Evolutionary conservation across 73 alveolate genomes (phyloP), one percentile per base, ranked within the genome.

Genomic region (Paramecium caudatum): DNA sequence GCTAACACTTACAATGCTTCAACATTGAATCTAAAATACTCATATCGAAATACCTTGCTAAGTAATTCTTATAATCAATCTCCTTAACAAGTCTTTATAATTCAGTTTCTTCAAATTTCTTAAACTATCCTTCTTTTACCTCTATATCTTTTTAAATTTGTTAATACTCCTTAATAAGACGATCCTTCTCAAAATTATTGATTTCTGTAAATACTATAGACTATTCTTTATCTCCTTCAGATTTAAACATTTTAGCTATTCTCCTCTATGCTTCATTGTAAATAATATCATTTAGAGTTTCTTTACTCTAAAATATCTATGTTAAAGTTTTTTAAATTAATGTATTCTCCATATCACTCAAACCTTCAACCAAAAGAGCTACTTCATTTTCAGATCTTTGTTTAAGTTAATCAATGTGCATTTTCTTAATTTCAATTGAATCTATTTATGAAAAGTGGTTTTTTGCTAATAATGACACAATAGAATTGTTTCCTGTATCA

Each of bases 401-500:
- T 43, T 74, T 41, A 23, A 19, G 36, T 17, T 74, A 36, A 19
- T 37, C 15, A 8, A 74, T 3, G n/a, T 43, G 23, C 0, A 41
- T 39, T 41, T 37, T 19, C 43, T 74, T 74, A 4, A 74, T 74
- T 27, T 74, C 88, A 3, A 27, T n/a, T 19, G 88, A 74, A 74
- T 74, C 88, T 21, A 74, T 74, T n/a, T 37, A 39, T 9, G 69
- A 41, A 12, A 74, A 74, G 43, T 74, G 47, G 7, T 74, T 74
- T 19, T 74, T 74, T 39, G 55, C 49, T 43, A 74, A 74, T 2
- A 74, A 45, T 10, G 88, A 39, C 46, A 39, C 39, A 3, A 74
- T 43, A 4, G 88, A 41, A 74, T 74, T 74, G 10, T 74, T 74
- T 16, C 69, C 88, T 27, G 65, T 74, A 4, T 74, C 88, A 1